These are phyloP conservation scores for Candida quercuum DNA, from an alignment of 805 yeast genomes.

Conservation along the genomic window DNA sequence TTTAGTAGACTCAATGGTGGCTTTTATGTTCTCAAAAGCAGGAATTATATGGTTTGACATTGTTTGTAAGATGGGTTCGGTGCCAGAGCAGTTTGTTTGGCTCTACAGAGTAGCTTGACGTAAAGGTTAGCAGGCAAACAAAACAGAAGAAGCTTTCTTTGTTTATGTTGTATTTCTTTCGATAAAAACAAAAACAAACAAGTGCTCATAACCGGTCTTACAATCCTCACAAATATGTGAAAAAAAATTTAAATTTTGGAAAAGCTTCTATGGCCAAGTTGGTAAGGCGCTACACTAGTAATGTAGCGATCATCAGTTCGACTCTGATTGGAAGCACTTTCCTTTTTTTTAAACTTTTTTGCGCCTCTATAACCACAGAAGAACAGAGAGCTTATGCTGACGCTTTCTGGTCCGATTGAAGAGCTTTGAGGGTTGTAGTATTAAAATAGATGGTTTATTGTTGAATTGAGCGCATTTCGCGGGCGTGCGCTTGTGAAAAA, in stretches of 20 bases:
- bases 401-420: too few species aligned
- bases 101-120: too few species aligned
- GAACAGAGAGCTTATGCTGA: neutral
- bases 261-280: slow-evolving; percentile 42
- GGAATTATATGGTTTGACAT: slow-evolving; percentile 9
- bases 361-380: neutral
- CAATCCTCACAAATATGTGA: too few species aligned
- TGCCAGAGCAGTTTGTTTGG: neutral
- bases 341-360: neutral
- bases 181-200: too few species aligned
- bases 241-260: too few species aligned
- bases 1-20: slow-evolving; percentile 10
- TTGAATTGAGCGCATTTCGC: too few species aligned
- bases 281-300: slow-evolving; percentile 77
- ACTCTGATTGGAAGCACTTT: slow-evolving; percentile 54
- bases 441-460: too few species aligned
- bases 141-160: neutral
- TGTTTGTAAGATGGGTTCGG: neutral
- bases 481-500: too few species aligned
- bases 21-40: slow-evolving; percentile 3
- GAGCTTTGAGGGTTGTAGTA: too few species aligned
- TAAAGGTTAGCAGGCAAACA: too few species aligned
- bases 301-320: slow-evolving; percentile 71
- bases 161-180: too few species aligned
- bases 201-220: too few species aligned